phyloP scores from a whole-genome alignment of 495 filamentous ascomycete genomes.

The Talaromyces thailandensis region DNA sequence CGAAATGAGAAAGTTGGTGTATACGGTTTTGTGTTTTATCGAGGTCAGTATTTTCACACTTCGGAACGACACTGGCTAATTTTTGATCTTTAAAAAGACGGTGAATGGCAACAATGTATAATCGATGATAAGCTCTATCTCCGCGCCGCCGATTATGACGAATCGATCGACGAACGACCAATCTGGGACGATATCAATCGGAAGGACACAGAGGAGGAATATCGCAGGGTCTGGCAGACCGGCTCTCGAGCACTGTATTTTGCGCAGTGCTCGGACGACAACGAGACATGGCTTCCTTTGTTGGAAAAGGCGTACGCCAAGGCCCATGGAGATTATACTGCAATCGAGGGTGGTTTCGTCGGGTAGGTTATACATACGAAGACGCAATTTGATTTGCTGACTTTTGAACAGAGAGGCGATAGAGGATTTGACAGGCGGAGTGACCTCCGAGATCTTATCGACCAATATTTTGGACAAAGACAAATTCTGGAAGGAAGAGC shows the following conservation, averaged over 20 bases:
- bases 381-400: not conserved
- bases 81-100: constrained; percentile 44
- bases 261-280: constrained; percentile 72
- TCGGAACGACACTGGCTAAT: not conserved
- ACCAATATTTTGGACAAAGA: constrained; percentile 83
- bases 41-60: constrained; percentile 39
- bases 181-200: constrained; percentile 66
- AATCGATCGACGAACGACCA: constrained; percentile 53
- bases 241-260: constrained; percentile 76
- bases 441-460: constrained; percentile 72
- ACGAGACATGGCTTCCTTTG: constrained; percentile 91
- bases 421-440: constrained; percentile 88
- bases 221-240: constrained; percentile 64
- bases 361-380: constrained; percentile 32
- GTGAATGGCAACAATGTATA: constrained; percentile 85
- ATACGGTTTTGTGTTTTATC: constrained; percentile 90
- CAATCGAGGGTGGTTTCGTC: constrained; percentile 78
- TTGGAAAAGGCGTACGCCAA: constrained; percentile 97
- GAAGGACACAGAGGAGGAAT: constrained; percentile 67
- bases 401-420: constrained; percentile 57
- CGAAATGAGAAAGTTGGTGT: constrained; percentile 74
- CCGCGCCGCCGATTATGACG: constrained; percentile 74
- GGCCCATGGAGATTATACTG: constrained; percentile 77
- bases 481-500: constrained; percentile 78
- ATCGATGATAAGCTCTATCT: constrained; percentile 84